A percentile compares a stretch with the other conserved stretches of the same genome.
These are phyloP conservation scores for Ophiostoma himal-ulmi DNA, from an alignment of 2,329 filamentous ascomycete species.

Conservation along the genomic window DNA sequence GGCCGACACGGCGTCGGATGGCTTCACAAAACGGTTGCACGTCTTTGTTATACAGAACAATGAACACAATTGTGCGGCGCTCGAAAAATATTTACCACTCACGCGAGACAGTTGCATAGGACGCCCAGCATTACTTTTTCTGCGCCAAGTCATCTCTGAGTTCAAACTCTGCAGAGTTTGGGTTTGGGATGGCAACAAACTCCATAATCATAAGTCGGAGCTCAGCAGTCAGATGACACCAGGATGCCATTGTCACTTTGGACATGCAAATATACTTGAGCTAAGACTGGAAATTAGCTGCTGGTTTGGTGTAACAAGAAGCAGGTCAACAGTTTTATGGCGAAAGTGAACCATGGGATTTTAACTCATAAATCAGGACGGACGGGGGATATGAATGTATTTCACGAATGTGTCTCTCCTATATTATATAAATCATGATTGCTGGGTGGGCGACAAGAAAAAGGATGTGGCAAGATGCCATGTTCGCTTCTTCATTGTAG, in stretches of 20 bases:
- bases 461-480: neutral
- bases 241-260: neutral
- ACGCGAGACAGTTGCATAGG: constrained; percentile 17
- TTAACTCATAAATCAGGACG: no score
- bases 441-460: neutral
- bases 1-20: neutral
- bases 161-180: neutral
- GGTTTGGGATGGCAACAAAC: neutral
- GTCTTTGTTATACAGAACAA: neutral
- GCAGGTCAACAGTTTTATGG: no score
- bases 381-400: no score
- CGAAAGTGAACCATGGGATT: no score
- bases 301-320: no score
- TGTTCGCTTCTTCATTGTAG: neutral
- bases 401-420: no score
- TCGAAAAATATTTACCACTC: constrained; percentile 20
- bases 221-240: neutral
- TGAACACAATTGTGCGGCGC: constrained; percentile 8
- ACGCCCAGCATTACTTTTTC: neutral
- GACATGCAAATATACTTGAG: neutral
- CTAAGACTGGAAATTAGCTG: no score
- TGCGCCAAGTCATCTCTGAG: neutral
- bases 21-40: neutral
- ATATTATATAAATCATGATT: neutral
- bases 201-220: neutral